These are phyloP conservation scores for Boletus barrowsii DNA, from an alignment of 768 basidiomycete species.

Conservation along the genomic window DNA sequence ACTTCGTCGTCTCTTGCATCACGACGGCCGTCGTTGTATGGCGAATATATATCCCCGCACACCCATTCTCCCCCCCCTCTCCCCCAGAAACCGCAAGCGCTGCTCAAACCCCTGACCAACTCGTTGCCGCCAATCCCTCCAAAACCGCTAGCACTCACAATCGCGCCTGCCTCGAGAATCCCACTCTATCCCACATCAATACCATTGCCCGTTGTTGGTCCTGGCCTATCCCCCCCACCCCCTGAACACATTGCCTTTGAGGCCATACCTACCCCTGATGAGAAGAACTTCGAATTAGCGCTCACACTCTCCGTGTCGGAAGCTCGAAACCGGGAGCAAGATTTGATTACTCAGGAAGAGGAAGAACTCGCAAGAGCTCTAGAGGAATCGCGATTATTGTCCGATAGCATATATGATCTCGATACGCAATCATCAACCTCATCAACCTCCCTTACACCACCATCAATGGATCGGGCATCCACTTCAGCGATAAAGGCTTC, in stretches of 20 bases:
- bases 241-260: conserved; percentile 1
- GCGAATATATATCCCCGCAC: conserved; percentile 25
- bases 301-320: conserved; percentile 46
- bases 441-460: conserved; percentile 3
- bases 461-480: conserved; percentile 16
- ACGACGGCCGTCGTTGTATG: conserved; percentile 22
- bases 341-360: conserved; percentile 45
- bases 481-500: conserved; percentile 13
- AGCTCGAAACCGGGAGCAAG: conserved; percentile 27
- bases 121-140: conserved; percentile 40
- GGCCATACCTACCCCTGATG: conserved; percentile 31
- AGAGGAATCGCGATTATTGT: conserved; percentile 44
- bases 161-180: conserved; percentile 19
- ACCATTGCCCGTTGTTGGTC: conserved; percentile 15
- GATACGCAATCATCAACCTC: conserved; percentile 6
- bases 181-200: conserved; percentile 35
- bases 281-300: conserved; percentile 47
- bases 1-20: conserved; percentile 11
- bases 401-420: conserved; percentile 9
- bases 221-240: conserved; percentile 1
- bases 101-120: conserved; percentile 32
- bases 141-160: conserved; percentile 30
- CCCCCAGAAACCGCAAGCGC: conserved; percentile 28
- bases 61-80: conserved; percentile 20
- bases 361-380: conserved; percentile 65